Conservation (phyloP, 208 protist species). For the Crithidia sp. region DNA sequence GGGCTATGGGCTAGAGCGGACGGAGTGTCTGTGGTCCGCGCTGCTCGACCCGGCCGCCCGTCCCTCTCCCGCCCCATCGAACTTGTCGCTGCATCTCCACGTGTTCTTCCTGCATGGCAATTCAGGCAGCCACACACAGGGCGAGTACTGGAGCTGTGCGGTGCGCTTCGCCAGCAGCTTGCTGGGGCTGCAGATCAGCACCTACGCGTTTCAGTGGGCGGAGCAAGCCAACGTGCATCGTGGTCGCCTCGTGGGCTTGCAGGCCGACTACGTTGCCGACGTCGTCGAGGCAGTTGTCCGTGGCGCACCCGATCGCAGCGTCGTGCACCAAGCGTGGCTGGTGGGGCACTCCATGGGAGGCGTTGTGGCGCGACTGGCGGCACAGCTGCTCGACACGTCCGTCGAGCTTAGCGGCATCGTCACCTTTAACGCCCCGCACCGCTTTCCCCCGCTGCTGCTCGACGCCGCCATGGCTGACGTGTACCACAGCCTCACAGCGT, state of each 20-base stretch:
- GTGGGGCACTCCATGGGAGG: slow-evolving; percentile 71
- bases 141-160: slow-evolving; percentile 36
- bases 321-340: slow-evolving; percentile 37
- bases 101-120: slow-evolving; percentile 69
- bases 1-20: slow-evolving; percentile 1
- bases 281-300: slow-evolving; percentile 30
- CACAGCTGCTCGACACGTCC: slow-evolving; percentile 18
- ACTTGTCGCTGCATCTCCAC: slow-evolving; percentile 15
- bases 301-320: background rate
- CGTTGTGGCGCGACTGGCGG: slow-evolving; percentile 46
- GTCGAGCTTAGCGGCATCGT: slow-evolving; percentile 39
- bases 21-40: slow-evolving; percentile 11
- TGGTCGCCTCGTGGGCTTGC: slow-evolving; percentile 41
- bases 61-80: background rate
- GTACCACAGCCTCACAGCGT: slow-evolving; percentile 32
- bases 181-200: background rate
- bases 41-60: background rate
- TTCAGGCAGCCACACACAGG: slow-evolving; percentile 40
- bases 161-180: slow-evolving; percentile 4
- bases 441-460: slow-evolving; percentile 50
- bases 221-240: slow-evolving; percentile 62
- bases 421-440: slow-evolving; percentile 55
- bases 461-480: slow-evolving; percentile 44
- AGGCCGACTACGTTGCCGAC: slow-evolving; percentile 54
- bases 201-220: slow-evolving; percentile 49